A percentile compares a stretch with the other conserved stretches of the same genome.
These are phyloP conservation scores for Cymbopogon citratus DNA, from an alignment of 176 grass and related monocot genomes.

Conservation along the genomic window DNA sequence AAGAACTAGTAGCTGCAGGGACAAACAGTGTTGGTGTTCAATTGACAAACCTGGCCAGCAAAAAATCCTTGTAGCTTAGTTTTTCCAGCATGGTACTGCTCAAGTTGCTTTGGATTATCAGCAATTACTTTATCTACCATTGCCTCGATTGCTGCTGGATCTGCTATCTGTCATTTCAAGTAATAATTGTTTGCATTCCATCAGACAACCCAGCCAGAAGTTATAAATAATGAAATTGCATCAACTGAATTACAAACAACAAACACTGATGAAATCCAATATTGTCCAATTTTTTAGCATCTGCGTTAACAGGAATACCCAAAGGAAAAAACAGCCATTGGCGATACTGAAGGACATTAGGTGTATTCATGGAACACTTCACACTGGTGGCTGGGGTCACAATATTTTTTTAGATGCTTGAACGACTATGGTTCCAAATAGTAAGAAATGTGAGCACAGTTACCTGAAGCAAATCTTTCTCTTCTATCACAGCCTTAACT, in stretches of 20 bases:
- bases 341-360: neutral
- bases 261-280: neutral
- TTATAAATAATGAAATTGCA: neutral
- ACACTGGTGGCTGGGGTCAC: neutral
- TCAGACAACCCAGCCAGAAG: slow-evolving; percentile 12
- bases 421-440: neutral
- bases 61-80: slow-evolving; percentile 94
- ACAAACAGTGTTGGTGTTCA: neutral
- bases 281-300: neutral
- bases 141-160: slow-evolving; percentile 75
- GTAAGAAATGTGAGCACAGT: slow-evolving; percentile 9
- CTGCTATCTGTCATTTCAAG: slow-evolving; percentile 56
- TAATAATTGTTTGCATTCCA: neutral
- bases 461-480: slow-evolving; percentile 97
- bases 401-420: neutral
- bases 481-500: slow-evolving; percentile 73
- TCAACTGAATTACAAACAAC: neutral
- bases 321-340: neutral
- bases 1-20: neutral
- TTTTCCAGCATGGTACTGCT: slow-evolving; percentile 72
- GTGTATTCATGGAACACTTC: neutral
- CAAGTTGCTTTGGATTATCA: slow-evolving; percentile 77
- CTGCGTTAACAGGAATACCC: neutral
- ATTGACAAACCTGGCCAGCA: slow-evolving; percentile 61
- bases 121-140: slow-evolving; percentile 73